phyloP scores from a whole-genome alignment of 148 eudicot species.

The Rhododendron vialii region DNA sequence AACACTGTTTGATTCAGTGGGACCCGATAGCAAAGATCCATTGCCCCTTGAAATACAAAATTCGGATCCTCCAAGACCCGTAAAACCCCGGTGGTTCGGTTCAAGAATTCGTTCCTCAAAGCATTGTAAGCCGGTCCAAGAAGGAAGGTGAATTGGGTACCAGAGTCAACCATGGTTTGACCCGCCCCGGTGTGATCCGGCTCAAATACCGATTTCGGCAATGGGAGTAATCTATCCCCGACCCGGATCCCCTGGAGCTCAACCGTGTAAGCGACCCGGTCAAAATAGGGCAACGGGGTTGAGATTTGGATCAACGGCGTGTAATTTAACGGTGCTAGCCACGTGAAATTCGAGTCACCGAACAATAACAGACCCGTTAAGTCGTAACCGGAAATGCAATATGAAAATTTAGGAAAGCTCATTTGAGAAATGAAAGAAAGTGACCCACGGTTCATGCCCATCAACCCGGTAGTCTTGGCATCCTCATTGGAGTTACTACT shows the following conservation, averaged over 20 bases:
- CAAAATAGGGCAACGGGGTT: constrained; percentile 66
- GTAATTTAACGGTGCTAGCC: constrained; percentile 58
- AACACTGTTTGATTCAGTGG: constrained; percentile 26
- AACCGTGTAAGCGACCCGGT: constrained; percentile 76
- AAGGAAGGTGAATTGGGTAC: constrained; percentile 83
- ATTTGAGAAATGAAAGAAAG: constrained; percentile 76
- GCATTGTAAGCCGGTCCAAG: constrained; percentile 71
- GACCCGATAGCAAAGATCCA: constrained; percentile 71
- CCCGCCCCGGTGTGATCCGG: constrained; percentile 97
- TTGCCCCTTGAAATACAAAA: constrained; percentile 70
- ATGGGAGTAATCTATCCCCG: constrained; percentile 25
- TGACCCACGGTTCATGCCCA: constrained; percentile 91
- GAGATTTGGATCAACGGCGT: constrained; percentile 63
- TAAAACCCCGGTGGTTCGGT: constrained; percentile 38
- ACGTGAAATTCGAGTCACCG: constrained; percentile 51
- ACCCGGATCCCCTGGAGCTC: constrained; percentile 73
- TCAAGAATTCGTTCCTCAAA: constrained; percentile 46
- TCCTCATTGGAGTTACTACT: constrained; percentile 48
- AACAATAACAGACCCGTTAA: constrained; percentile 56
- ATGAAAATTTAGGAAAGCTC: constrained; percentile 74
- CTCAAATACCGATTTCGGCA: constrained; percentile 57
- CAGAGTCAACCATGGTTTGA: constrained; percentile 96
- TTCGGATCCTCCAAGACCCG: constrained; percentile 42
- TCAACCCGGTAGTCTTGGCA: constrained; percentile 62
- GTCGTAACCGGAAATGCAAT: constrained; percentile 80